Base-by-base conservation (phyloP, 768 basidiomycete genomes). In the Paxillus involutus region DNA sequence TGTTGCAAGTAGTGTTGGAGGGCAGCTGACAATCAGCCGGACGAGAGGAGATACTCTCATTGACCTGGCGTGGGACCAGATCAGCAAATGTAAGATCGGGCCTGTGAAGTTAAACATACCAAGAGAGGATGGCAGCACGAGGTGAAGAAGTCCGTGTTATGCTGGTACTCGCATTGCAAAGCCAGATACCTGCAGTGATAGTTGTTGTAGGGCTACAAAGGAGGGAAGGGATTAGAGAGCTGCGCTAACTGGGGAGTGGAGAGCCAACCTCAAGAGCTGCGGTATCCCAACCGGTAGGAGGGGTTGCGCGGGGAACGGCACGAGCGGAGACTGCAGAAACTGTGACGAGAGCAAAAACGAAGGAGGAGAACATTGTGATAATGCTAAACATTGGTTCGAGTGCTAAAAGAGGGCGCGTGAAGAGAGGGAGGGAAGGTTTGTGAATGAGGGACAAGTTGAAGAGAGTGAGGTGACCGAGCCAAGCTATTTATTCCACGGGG, bases 61-160 rank as follows among this genome's bases (percentile, higher is more conserved):
- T 78, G 11, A 76, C 75, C 84, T 85, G 21, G 32, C 14, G 39
- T 29, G 13, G 7, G 11, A 2, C 44, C n/a, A 41, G 16, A 59
- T 48, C 14, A 35, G 29, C 29, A 49, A 32, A 54, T 26, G 17
- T 19, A 17, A 39, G 32, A 39, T 44, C 46, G 39, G 14, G 13
- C 42, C 32, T 48, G 58, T 37, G 36, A 61, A 35, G 19, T 33
- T 41, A 11, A 2, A 44, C 49, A 68, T 65, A 85, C 85, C 63
- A 85, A 74, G 55, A 89, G 73, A 54, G 89, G 85, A 66, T 83
- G 83, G 77, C 89, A 89, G 66, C 91, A 92, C 29, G 63, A 52
- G 51, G 82, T 74, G 68, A 89, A 91, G 75, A 86, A 86, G 14
- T 68, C 44, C 9, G 77, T 76, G 64, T 74, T 70, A 61, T 82